Conservation (phyloP, 306 rosid species). For the Alnus rubra region DNA sequence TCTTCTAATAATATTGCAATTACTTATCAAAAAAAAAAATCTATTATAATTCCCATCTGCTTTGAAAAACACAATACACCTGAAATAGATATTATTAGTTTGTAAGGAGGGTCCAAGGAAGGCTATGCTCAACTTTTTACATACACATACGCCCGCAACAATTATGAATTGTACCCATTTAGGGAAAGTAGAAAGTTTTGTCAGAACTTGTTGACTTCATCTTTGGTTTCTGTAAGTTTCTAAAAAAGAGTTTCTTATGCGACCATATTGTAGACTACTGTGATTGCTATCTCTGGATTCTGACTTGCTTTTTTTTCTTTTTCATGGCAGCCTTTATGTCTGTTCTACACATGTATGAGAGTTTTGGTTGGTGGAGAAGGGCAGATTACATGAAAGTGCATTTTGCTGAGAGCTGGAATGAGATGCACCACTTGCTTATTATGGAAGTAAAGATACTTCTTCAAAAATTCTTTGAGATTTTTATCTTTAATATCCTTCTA, state of each 20-base stretch:
- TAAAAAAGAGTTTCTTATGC: background rate
- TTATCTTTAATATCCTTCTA: no score
- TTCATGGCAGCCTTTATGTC: conserved; percentile 80
- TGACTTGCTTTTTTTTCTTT: conserved; percentile 12
- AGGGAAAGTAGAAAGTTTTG: background rate
- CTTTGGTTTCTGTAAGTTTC: background rate
- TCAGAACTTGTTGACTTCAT: background rate
- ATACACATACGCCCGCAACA: background rate
- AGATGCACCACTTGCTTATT: conserved; percentile 98
- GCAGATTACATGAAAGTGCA: conserved; percentile 97
- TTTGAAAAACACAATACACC: background rate
- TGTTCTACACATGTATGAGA: conserved; percentile 93
- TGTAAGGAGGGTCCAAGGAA: background rate
- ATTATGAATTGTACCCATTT: background rate
- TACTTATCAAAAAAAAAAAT: no score
- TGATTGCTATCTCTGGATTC: conserved; percentile 10
- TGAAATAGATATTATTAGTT: background rate
- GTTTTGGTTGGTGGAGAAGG: conserved; percentile 98
- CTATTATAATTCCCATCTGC: background rate
- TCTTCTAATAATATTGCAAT: no score
- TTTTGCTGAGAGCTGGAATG: conserved; percentile 99
- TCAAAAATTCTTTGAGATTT: background rate
- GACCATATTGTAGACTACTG: background rate
- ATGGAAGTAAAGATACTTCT: conserved; percentile 74
- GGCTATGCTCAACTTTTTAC: background rate